Base-by-base conservation (phyloP, 495 filamentous ascomycete species). In the Xylaria venustula region DNA sequence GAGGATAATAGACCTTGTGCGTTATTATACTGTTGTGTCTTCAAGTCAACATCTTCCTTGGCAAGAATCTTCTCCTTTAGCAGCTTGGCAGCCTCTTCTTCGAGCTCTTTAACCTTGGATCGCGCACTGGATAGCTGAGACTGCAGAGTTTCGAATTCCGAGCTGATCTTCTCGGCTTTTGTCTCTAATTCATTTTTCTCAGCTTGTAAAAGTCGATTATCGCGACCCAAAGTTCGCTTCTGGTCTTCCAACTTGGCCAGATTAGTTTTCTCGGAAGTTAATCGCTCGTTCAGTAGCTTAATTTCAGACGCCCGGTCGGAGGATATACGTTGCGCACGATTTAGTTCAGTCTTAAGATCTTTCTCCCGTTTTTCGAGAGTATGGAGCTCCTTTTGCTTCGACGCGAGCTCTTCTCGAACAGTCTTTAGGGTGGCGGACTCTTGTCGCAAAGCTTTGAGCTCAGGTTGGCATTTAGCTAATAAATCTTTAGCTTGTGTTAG, bases 1-100 rank as follows among this genome's bases (percentile, higher is more conserved):
- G 90, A 95, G 58, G 86, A 85, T 73, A 97, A 88, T 45, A 96
- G 71, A 60, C 85, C 88, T 73, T 98, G 92, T 0, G 91, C 91
- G 65, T 84, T 93, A 28, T 84, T 84, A 65, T 93, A 88, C 72
- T 97, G 92, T n/a, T 87, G 88, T 0, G 85, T 85, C 78, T 91
- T 96, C 32, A 96, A 77, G 64, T 91, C 86, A 17, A 90, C 82
- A 54, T 98, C 93, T 48, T 97, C 92, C 32, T 85, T 81, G 44
- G 94, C 75, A n/a, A 80, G 78, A 1, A 76, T 79, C 5, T 86
- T 80, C 45, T 95, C 87, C 36, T 82, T 82, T 34, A 77, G 84
- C 1, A 94, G 73, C 51, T 85, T 85, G 1, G 81, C 69, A 7
- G 86, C 75, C 60, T 93, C 84, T 41, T 88, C 85, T 63, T 97